phyloP scores from a whole-genome alignment of 176 grass and related monocot genomes.

The Urochloa ruziziensis region DNA sequence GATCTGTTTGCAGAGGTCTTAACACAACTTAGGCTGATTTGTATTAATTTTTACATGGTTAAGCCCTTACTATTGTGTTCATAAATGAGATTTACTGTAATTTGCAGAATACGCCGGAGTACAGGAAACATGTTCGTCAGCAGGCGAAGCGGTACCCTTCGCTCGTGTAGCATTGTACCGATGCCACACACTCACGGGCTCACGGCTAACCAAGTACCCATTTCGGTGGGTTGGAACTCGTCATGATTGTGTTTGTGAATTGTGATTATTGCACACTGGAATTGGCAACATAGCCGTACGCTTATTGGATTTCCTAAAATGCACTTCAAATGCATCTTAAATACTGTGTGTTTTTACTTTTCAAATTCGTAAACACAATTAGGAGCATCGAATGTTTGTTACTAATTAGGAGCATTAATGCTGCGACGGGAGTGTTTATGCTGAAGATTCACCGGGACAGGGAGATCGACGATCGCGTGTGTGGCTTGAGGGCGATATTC shows the following conservation, averaged over 20 bases:
- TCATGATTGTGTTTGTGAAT: neutral
- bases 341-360: too few relatives aligned
- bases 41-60: neutral
- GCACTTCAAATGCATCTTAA: neutral
- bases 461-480: too few relatives aligned
- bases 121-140: conserved; percentile 53
- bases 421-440: too few relatives aligned
- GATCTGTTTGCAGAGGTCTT: conserved; percentile 62
- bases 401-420: too few relatives aligned
- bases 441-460: too few relatives aligned
- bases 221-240: conserved; percentile 7
- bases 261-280: neutral
- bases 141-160: conserved; percentile 72
- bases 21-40: neutral
- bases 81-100: neutral
- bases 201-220: neutral
- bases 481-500: too few relatives aligned
- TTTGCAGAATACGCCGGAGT: conserved; percentile 55
- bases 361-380: too few relatives aligned
- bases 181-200: neutral
- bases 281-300: neutral
- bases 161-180: conserved; percentile 18
- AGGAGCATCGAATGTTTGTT: too few relatives aligned
- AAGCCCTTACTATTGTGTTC: neutral
- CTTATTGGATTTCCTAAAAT: conserved; percentile 5